Evolutionary conservation across 2,329 filamentous ascomycete genomes (phyloP).

Genomic region (Penicillium sp.): DNA sequence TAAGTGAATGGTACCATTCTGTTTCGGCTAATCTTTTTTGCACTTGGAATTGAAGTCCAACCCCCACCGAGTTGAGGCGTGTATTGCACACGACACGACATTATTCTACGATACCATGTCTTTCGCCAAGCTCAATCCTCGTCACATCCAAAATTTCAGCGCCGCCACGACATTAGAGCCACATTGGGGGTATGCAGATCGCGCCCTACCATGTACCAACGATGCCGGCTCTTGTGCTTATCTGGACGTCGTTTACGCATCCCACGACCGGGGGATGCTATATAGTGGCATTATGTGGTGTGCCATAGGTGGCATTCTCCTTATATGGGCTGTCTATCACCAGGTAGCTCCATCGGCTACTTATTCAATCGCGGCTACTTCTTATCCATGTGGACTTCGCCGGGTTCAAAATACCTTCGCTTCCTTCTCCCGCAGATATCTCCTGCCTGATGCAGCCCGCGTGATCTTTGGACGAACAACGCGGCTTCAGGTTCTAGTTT

Average conservation of each 20-base stretch:
- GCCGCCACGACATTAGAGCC: constrained; percentile 43
- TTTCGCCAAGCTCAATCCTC: constrained; percentile 12
- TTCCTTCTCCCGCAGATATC: constrained; percentile 49
- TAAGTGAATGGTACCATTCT: background rate
- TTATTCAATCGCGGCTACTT: background rate
- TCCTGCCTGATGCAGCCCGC: constrained; percentile 62
- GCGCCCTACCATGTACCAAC: constrained; percentile 58
- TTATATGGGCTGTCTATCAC: constrained; percentile 38
- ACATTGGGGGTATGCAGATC: constrained; percentile 60
- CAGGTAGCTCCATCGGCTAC: background rate
- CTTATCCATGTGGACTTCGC: background rate
- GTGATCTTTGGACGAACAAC: constrained; percentile 67
- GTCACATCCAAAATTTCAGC: constrained; percentile 50
- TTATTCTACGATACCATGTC: constrained; percentile 2
- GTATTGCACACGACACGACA: background rate
- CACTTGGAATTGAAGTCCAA: background rate
- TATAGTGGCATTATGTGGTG: constrained; percentile 61
- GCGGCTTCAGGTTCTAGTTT: constrained; percentile 64
- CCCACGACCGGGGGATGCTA: constrained; percentile 56
- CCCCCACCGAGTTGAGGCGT: background rate
- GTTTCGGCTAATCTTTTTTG: background rate
- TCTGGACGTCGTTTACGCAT: constrained; percentile 56
- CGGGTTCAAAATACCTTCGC: constrained; percentile 10
- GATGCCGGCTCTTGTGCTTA: constrained; percentile 61
- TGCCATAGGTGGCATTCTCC: constrained; percentile 50